Conservation (phyloP, 1,284 basidiomycete species). For the Cutaneotrichosporon curvatum region DNA sequence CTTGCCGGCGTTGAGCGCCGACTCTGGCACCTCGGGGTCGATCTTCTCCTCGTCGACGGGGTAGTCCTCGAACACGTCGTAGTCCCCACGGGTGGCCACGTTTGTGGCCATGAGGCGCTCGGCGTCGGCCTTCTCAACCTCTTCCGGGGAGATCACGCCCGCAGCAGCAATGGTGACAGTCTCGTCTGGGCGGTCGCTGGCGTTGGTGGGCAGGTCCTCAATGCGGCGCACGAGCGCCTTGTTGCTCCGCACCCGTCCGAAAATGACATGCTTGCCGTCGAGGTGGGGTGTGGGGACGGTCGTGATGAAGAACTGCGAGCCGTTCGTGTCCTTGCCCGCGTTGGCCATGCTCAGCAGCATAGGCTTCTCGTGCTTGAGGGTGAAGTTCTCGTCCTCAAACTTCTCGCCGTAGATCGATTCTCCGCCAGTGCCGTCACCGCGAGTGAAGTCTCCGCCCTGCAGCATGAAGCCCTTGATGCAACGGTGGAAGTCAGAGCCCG, state of each 20-base stretch:
- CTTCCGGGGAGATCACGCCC: constrained; percentile 48
- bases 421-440: constrained; percentile 79
- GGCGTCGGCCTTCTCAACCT: constrained; percentile 32
- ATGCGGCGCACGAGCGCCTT: constrained; percentile 60
- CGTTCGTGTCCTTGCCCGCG: constrained; percentile 61
- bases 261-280: constrained; percentile 75
- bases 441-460: constrained; percentile 52
- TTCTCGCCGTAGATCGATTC: constrained; percentile 87
- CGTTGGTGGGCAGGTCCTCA: constrained; percentile 55
- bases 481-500: constrained; percentile 68
- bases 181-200: constrained; percentile 50
- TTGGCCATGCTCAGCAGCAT: constrained; percentile 88
- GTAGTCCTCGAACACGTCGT: constrained; percentile 43
- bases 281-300: constrained; percentile 48
- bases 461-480: constrained; percentile 70
- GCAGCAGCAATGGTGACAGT: constrained; percentile 53
- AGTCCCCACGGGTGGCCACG: constrained; percentile 20
- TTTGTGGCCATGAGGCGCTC: constrained; percentile 27
- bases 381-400: constrained; percentile 72
- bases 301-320: constrained; percentile 53
- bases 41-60: constrained; percentile 45
- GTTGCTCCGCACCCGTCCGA: constrained; percentile 63
- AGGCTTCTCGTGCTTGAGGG: constrained; percentile 68
- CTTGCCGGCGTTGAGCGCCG: constrained; percentile 45
- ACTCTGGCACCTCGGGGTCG: constrained; percentile 45